Percentiles rank a stretch among this genome's conserved stretches.
phyloP scores from a whole-genome alignment of 192 early-diverging fungal species.

The Backusella tuberculispora region DNA sequence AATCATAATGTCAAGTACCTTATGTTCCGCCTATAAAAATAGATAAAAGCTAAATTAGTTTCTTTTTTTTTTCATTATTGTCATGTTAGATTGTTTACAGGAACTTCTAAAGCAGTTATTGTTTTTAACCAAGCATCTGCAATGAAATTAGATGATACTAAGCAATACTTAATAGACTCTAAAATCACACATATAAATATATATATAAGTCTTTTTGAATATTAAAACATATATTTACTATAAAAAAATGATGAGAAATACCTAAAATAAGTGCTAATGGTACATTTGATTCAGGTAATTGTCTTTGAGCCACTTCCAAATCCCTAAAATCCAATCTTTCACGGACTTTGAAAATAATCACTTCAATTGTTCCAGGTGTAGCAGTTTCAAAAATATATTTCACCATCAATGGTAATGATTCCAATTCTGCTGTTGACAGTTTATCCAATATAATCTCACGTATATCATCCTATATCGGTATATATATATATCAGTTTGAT shows the following conservation, averaged over 20 bases:
- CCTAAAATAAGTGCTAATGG: slow-evolving; percentile 51
- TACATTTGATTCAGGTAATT: slow-evolving; percentile 19
- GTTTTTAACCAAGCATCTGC: slow-evolving; percentile 71
- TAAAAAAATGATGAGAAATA: not conserved
- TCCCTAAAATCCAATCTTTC: slow-evolving; percentile 66
- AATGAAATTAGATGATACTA: slow-evolving; percentile 70
- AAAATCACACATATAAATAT: slow-evolving; percentile 9
- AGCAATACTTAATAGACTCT: slow-evolving; percentile 68
- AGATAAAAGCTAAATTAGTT: not conserved
- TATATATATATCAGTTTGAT: not conserved
- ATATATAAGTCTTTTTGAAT: not conserved
- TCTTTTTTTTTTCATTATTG: not conserved
- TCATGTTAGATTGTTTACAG: slow-evolving; percentile 40
- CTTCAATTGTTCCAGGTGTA: slow-evolving; percentile 49
- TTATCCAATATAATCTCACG: slow-evolving; percentile 62
- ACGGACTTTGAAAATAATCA: slow-evolving; percentile 54
- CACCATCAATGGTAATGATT: slow-evolving; percentile 72
- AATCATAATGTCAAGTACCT: slow-evolving; percentile 56
- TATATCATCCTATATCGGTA: slow-evolving; percentile 42
- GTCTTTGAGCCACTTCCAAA: slow-evolving; percentile 51
- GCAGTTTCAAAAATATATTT: slow-evolving; percentile 74
- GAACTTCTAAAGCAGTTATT: slow-evolving; percentile 49
- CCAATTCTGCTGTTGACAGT: slow-evolving; percentile 68
- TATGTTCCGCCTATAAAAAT: slow-evolving; percentile 43
- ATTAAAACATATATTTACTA: not conserved